Base-by-base conservation (phyloP, 2,329 filamentous ascomycete species). In the Beauveria caledonica region DNA sequence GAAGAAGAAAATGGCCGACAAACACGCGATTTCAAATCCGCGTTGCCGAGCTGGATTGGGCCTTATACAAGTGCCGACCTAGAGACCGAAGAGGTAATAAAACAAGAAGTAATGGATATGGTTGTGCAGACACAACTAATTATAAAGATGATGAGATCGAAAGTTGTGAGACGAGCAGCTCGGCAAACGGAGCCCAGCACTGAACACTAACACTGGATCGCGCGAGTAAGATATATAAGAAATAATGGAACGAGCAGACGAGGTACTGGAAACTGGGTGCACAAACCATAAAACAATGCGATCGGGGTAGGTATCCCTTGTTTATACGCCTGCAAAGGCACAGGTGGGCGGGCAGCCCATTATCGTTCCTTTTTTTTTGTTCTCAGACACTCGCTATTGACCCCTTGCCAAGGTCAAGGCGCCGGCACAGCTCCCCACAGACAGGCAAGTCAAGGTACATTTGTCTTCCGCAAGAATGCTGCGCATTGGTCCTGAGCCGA, bases 401-500 rank as follows among this genome's bases (percentile, higher is more conserved):
- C 51, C 60, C 60, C 60, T 59, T 62, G 55, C 53, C 58, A 60
- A 60, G 60, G 60, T 62, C 60, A 62, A 60, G 60, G 60, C 60
- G 60, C 48, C 19, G 40, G 52, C 49, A 13, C 15, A 42, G 27
- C 45, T 50, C 50, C 19, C 36, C 40, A 49, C 50, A 48, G 36
- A 33, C 50, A 48, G 36, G 40, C 49, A 53, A 42, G 50, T 27
- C 46, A 29, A 17, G 46, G 36, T 51, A 46, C 33, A 45, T 27
- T 15, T 21, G 36, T 33, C 49, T 53, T 7, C 21, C 27, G 36
- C 17, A 57, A 48, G 40, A 51, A 58, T 58, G 56, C 46, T 51
- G n/a, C 46, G 36, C 39, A 53, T 53, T 44, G 6, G 39, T 52
- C 10, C 25, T 51, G 27, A 8, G n/a, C 56, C 25, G 48, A 21